Conservation (phyloP, 768 basidiomycete species). For the Russula sp. region DNA sequence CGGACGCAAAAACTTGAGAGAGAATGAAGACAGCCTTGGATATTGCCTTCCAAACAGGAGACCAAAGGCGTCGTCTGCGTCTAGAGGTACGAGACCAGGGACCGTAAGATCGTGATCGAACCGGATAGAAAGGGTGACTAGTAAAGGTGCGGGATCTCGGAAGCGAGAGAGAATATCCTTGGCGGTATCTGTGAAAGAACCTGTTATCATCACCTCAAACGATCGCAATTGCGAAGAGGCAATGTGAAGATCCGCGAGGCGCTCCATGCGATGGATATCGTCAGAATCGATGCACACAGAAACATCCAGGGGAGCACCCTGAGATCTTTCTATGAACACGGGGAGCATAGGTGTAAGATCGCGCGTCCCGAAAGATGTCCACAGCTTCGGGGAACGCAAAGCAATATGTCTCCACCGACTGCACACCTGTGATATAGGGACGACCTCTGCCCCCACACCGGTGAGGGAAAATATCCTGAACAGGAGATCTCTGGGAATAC, state of each 20-base stretch:
- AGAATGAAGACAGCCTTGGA: neutral
- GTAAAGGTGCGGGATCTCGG: neutral
- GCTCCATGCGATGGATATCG: neutral
- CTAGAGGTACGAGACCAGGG: neutral
- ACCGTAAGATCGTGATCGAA: constrained; percentile 2
- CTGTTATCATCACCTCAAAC: constrained; percentile 2
- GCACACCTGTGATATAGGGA: constrained; percentile 5
- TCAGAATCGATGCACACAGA: neutral
- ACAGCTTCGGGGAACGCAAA: neutral
- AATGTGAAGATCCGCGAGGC: constrained; percentile 4
- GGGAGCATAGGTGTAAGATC: constrained; percentile 7
- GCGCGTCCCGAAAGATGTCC: neutral
- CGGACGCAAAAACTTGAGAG: constrained; percentile 7
- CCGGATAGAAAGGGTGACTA: constrained; percentile 1
- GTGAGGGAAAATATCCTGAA: constrained; percentile 1
- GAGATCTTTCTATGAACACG: constrained; percentile 1
- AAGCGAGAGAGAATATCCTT: neutral
- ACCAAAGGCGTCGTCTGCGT: neutral
- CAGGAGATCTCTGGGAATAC: neutral
- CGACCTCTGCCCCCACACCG: constrained; percentile 6
- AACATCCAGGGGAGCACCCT: neutral
- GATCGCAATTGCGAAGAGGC: constrained; percentile 8
- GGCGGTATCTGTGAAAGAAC: neutral
- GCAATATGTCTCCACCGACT: constrained; percentile 5
- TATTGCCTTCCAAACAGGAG: neutral